Base-by-base conservation (phyloP, 2,329 filamentous ascomycete species). In the Diaporthe sp. region DNA sequence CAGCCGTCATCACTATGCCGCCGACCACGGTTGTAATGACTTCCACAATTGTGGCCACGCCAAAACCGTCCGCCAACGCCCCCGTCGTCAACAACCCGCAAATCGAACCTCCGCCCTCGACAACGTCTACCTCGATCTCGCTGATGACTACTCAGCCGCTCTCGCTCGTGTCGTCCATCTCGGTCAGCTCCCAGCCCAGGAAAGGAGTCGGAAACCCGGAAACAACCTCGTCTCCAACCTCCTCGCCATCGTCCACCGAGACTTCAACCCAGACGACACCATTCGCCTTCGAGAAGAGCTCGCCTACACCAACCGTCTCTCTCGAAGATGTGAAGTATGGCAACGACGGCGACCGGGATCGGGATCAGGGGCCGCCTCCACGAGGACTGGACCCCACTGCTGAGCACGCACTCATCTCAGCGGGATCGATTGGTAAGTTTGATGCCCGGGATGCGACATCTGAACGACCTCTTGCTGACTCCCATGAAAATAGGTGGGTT, bases 401-500 rank as follows among this genome's bases (percentile, higher is more conserved):
- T 17, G 82, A 84, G 74, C 80, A 80, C 10, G 79, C 79, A 8
- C 71, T 84, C 58, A 82, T 84, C 46, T 82, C 82, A 3, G 79
- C 80, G 46, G 83, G 83, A 2, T 84, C 83, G 1, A 84, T 84
- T 72, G 82, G 83, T 84, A 78, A 72, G 80, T 58, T 22, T 22
- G 39, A 25, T 9, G 25, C 13, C 10, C 28, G 22, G 9, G 19
- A 13, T 37, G 31, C 9, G 17, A 28, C 15, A 3, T 46, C 42
- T 28, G 17, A 25, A 31, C 10, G 46, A 19, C 31, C 22, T 10
- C 3, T 65, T 37, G 31, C 62, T 74, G 25, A 57, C 34, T 12
- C n/a, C 8, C 6, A 7, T 7, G 13, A 44, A 15, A 10, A 12
- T 15, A 88, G 88, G 85, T 39, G 84, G 83, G 8, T 87, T 88